Percentiles rank a stretch among this genome's conserved stretches.
Conservation (phyloP, 1,139 yeast species). For the Geotrichum histeridarum region DNA sequence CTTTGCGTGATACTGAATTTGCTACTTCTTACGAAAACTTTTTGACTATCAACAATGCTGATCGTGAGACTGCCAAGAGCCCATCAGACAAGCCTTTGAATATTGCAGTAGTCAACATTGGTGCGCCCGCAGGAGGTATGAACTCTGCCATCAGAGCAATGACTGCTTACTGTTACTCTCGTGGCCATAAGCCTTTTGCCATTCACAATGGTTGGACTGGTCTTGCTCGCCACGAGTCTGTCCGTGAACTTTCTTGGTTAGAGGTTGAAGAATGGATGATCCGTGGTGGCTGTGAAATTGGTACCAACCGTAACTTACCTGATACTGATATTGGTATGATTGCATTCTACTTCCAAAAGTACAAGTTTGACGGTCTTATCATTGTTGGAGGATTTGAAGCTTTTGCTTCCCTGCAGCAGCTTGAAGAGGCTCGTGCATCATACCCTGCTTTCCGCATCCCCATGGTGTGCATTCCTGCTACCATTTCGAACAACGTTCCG, state of each 20-base stretch:
- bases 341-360: conserved; percentile 85
- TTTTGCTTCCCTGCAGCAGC: conserved; percentile 72
- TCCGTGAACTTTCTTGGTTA: conserved; percentile 72
- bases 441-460: conserved; percentile 94
- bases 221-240: conserved; percentile 70
- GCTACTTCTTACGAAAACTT: conserved; percentile 71
- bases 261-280: conserved; percentile 88
- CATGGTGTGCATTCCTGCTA: conserved; percentile 88
- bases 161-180: conserved; percentile 82
- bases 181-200: conserved; percentile 84
- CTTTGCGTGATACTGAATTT: conserved; percentile 81
- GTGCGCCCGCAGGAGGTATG: conserved; percentile 97
- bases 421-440: conserved; percentile 61
- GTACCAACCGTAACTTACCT: conserved; percentile 87
- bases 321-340: conserved; percentile 77
- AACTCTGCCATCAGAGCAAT: conserved; percentile 90
- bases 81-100: conserved; percentile 46
- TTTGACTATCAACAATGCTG: conserved; percentile 63
- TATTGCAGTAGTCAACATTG: conserved; percentile 82
- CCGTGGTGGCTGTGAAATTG: conserved; percentile 90
- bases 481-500: conserved; percentile 95
- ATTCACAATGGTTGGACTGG: conserved; percentile 94
- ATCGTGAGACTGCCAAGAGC: conserved; percentile 50
- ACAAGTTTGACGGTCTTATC: conserved; percentile 75
- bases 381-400: conserved; percentile 96